Base-by-base conservation (phyloP, 2,329 filamentous ascomycete species). In the Onygenales sp. region DNA sequence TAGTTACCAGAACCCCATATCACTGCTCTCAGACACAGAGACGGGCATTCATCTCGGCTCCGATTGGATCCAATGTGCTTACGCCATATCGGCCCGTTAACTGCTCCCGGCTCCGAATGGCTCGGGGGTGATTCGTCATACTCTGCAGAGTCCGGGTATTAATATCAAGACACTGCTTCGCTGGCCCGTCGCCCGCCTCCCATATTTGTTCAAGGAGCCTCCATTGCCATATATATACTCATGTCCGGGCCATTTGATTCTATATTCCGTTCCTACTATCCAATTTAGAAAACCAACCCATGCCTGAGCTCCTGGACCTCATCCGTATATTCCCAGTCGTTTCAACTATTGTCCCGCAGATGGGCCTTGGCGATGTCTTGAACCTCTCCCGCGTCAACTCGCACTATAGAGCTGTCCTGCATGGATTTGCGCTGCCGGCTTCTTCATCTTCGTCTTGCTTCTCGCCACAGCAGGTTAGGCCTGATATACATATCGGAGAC, bases 311-410 rank as follows among this genome's bases (percentile, higher is more conserved):
- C 13, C 56, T 62, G 48, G 53, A 58, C 33, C 39, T 66, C 39
- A 47, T 67, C 27, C 57, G 57, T 21, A 50, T 58, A n/a, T 67
- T 63, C 62, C 64, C 64, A 5, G 54, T 67, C 21, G 62, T 60
- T 38, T 60, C 55, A 13, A 56, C 50, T 31, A 53, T 67, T 33
- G 62, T 56, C 39, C 45, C 51, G 32, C 43, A 63, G 49, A 55
- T 64, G 21, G 57, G 63, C 21, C 56, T 59, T n/a, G 64, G 61
- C 9, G 64, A 66, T 55, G 53, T 67, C 35, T 57, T 67, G 43
- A 60, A 55, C 10, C 57, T 66, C n/a, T 53, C 63, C 13, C 58
- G 64, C 43, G 54, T 58, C 10, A 64, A 57, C 52, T 58, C 57
- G 41, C 51, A 51, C 9, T 58, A 58, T 17, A 63, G 65, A 42